Evolutionary conservation across 768 basidiomycete genomes (phyloP).

Genomic region (Paxillus rubicundulus): DNA sequence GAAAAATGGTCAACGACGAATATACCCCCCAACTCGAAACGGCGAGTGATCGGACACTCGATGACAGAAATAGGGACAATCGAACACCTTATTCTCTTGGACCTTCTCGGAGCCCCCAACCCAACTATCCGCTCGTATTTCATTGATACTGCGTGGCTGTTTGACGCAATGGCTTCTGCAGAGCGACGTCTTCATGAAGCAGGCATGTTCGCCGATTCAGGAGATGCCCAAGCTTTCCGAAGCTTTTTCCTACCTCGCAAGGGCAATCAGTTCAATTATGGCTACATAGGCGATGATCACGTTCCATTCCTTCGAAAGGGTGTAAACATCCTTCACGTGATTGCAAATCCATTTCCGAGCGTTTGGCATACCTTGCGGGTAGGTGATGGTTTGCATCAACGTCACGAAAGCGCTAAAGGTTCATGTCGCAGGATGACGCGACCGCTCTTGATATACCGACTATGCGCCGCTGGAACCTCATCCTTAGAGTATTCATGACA

Average conservation of each 20-base stretch:
- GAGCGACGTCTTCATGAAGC: conserved; percentile 68
- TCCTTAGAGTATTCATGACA: conserved; percentile 82
- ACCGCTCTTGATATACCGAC: conserved; percentile 81
- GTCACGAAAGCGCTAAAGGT: not conserved
- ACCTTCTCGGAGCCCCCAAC: conserved; percentile 78
- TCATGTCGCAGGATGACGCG: conserved; percentile 73
- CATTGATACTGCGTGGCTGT: conserved; percentile 90
- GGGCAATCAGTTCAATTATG: conserved; percentile 37
- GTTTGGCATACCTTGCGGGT: conserved; percentile 88
- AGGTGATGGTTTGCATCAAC: conserved; percentile 22
- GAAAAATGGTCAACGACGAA: conserved; percentile 77
- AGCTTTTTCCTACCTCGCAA: conserved; percentile 68
- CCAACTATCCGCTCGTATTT: conserved; percentile 82
- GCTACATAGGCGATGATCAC: conserved; percentile 89
- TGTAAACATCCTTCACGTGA: conserved; percentile 87
- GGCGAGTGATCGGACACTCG: conserved; percentile 53
- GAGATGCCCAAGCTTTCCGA: conserved; percentile 41
- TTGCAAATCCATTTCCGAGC: conserved; percentile 81
- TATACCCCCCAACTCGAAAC: conserved; percentile 56
- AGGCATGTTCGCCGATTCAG: conserved; percentile 55
- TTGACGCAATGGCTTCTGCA: conserved; percentile 69
- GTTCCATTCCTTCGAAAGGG: conserved; percentile 82
- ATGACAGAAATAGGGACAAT: conserved; percentile 70
- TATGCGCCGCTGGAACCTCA: conserved; percentile 85
- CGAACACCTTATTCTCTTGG: conserved; percentile 89